A percentile compares a stretch with the other conserved stretches of the same genome.
Conservation (phyloP, 164 flowering plant genomes). For the Dillenia suffruticosa region DNA sequence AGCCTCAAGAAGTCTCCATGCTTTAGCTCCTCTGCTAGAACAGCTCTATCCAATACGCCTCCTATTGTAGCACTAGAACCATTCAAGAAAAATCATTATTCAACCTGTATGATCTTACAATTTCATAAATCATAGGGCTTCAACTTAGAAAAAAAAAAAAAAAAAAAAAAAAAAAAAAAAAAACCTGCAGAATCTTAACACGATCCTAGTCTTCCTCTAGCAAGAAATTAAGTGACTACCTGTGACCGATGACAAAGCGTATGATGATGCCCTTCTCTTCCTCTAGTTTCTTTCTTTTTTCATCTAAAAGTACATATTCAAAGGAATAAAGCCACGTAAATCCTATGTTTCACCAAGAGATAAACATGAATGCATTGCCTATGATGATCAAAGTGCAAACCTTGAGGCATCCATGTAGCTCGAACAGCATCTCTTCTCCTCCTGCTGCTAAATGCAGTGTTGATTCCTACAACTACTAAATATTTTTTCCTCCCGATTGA, state of each 20-base stretch:
- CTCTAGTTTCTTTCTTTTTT: constrained; percentile 47
- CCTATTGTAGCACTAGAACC: constrained; percentile 51
- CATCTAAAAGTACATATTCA: constrained; percentile 26
- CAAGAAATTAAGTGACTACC: constrained; percentile 18
- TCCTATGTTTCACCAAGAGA: too few species aligned
- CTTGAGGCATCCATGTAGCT: constrained; percentile 74
- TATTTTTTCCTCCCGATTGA: constrained; percentile 34
- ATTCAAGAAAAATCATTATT: background rate
- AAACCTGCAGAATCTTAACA: background rate
- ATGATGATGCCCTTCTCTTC: constrained; percentile 59
- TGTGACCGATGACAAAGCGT: constrained; percentile 66
- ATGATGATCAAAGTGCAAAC: constrained; percentile 14
- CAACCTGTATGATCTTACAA: too few species aligned
- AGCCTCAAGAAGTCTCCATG: constrained; percentile 67
- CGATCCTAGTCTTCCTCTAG: too few species aligned
- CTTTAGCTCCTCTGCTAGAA: constrained; percentile 55
- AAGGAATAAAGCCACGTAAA: constrained; percentile 1
- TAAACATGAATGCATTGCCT: too few species aligned
- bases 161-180: background rate
- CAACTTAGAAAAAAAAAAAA: background rate
- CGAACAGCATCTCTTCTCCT: constrained; percentile 71
- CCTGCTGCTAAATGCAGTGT: constrained; percentile 71
- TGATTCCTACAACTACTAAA: constrained; percentile 58
- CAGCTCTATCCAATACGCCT: constrained; percentile 55
- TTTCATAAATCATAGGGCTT: too few species aligned